These are phyloP conservation scores for Hypocrella siamensis DNA, from an alignment of 2,329 filamentous ascomycete species.

Conservation along the genomic window DNA sequence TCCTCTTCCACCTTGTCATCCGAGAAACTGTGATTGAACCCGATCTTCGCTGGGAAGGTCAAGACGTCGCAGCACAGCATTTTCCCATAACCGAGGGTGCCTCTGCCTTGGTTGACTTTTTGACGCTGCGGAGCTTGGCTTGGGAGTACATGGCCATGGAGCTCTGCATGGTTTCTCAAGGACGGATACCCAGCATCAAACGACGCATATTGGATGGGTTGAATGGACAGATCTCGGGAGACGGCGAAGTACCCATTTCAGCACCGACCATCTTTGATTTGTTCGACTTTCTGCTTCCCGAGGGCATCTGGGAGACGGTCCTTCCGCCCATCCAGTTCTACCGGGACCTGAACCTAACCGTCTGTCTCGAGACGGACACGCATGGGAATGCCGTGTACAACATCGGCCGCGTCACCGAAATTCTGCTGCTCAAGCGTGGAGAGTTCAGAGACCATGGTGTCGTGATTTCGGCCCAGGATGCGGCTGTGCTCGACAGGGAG, in stretches of 20 bases:
- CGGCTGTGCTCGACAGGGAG: constrained; percentile 37
- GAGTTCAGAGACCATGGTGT: constrained; percentile 37
- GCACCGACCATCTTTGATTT: constrained; percentile 78
- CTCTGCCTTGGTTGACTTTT: constrained; percentile 57
- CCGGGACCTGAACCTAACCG: constrained; percentile 48
- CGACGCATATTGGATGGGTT: constrained; percentile 54
- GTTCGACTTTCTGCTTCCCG: constrained; percentile 65
- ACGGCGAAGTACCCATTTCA: constrained; percentile 47
- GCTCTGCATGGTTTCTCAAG: constrained; percentile 59
- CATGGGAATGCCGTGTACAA: constrained; percentile 48
- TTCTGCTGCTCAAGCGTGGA: constrained; percentile 54
- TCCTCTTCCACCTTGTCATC: constrained; percentile 63
- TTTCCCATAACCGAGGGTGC: constrained; percentile 58
- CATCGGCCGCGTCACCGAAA: constrained; percentile 53
- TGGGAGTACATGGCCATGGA: constrained; percentile 79
- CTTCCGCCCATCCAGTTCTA: constrained; percentile 44
- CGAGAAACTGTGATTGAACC: constrained; percentile 56
- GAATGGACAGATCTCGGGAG: constrained; percentile 57
- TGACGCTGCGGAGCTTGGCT: constrained; percentile 59
- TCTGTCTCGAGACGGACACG: constrained; percentile 45
- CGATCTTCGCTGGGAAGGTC: constrained; percentile 58
- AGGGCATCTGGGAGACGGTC: constrained; percentile 31
- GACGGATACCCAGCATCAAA: constrained; percentile 54
- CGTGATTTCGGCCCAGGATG: constrained; percentile 32
- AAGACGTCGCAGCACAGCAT: constrained; percentile 40